These are phyloP conservation scores for Cladosporium sp. DNA, from an alignment of 2,329 filamentous ascomycete genomes.

Conservation along the genomic window DNA sequence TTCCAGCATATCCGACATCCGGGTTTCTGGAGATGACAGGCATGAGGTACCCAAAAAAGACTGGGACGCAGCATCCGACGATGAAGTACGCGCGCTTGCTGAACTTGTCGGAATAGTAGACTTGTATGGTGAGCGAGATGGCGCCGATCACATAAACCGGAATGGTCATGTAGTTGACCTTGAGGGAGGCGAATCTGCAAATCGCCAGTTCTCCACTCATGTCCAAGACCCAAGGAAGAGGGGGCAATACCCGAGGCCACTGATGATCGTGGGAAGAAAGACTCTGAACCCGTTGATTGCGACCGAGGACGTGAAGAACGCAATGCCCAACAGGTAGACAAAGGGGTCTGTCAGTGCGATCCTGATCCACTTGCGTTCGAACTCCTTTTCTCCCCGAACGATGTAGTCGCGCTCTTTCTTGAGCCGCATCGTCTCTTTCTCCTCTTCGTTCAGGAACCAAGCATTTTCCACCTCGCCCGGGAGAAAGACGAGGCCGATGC, in stretches of 20 bases:
- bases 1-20: slow-evolving; percentile 38
- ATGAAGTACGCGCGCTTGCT: slow-evolving; percentile 36
- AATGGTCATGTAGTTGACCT: slow-evolving; percentile 32
- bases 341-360: slow-evolving; percentile 36
- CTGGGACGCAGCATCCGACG: slow-evolving; percentile 32
- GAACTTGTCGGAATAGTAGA: slow-evolving; percentile 37
- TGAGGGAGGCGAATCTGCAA: slow-evolving; percentile 26
- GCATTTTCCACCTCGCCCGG: slow-evolving; percentile 28
- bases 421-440: slow-evolving; percentile 27
- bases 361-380: slow-evolving; percentile 33
- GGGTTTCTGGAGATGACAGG: slow-evolving; percentile 33
- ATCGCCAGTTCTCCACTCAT: background rate
- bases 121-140: slow-evolving; percentile 28
- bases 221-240: background rate
- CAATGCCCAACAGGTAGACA: slow-evolving; percentile 33
- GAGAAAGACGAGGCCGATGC: slow-evolving; percentile 25
- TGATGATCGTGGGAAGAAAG: slow-evolving; percentile 41
- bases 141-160: slow-evolving; percentile 38
- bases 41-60: slow-evolving; percentile 39
- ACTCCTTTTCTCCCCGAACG: slow-evolving; percentile 33
- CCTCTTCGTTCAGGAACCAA: slow-evolving; percentile 30
- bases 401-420: slow-evolving; percentile 32
- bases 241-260: slow-evolving; percentile 33
- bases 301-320: slow-evolving; percentile 40
- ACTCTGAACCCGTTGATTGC: slow-evolving; percentile 38